Conservation (phyloP, 306 rosid species). For the Mucuna pruriens region DNA sequence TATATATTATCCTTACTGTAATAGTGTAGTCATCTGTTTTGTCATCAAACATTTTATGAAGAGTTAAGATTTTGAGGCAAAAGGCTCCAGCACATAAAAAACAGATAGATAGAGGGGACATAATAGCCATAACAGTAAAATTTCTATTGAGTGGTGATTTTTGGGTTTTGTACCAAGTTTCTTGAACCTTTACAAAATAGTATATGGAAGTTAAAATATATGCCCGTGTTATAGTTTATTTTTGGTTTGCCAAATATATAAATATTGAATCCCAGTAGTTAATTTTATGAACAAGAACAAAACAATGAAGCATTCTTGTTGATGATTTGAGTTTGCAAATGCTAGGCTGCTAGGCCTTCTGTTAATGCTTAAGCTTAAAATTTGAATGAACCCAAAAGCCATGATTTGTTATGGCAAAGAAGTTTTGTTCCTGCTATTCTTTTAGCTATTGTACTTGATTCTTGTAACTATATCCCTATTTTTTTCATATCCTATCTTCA, state of each 20-base stretch:
- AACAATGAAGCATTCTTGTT: conserved; percentile 25
- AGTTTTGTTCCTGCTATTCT: conserved; percentile 31
- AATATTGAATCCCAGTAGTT: conserved; percentile 19
- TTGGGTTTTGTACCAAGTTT: conserved; percentile 24
- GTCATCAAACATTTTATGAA: neutral
- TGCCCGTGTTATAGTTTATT: neutral
- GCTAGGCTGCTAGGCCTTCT: conserved; percentile 15
- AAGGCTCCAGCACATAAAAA: conserved; percentile 2
- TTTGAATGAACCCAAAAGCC: neutral
- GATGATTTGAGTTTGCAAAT: conserved; percentile 28
- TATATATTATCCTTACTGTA: conserved; percentile 24
- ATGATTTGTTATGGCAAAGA: conserved; percentile 5
- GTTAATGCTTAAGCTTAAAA: neutral
- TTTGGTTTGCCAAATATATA: neutral
- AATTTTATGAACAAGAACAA: conserved; percentile 23
- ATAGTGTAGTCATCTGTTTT: neutral
- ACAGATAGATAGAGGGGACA: neutral
- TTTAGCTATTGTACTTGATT: conserved; percentile 16
- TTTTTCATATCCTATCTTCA: conserved; percentile 31
- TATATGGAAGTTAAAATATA: conserved; percentile 5
- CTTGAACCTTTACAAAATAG: conserved; percentile 17
- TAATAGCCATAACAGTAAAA: conserved; percentile 11
- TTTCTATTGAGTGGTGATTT: neutral
- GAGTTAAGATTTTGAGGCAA: conserved; percentile 25
- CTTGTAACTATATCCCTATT: conserved; percentile 10